Evolutionary conservation across 2,329 filamentous ascomycete species (phyloP).

Genomic region (Nemania diffusa): DNA sequence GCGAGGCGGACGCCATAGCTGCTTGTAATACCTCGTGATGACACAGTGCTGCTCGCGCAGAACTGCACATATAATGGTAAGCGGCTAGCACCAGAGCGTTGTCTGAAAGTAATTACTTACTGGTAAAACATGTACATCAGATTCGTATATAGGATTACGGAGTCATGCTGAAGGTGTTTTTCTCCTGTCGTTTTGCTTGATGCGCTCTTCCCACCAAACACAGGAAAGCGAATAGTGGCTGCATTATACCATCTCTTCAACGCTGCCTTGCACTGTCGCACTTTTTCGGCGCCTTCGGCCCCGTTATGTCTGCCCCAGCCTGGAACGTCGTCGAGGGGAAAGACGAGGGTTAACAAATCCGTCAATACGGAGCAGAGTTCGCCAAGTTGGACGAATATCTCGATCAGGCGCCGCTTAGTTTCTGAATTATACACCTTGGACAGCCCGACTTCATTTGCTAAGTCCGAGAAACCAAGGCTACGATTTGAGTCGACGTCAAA

Average conservation of each 20-base stretch:
- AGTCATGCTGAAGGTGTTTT: conserved; percentile 53
- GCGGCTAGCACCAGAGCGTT: neutral
- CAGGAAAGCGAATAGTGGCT: conserved; percentile 53
- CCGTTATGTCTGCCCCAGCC: conserved; percentile 53
- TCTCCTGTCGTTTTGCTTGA: conserved; percentile 43
- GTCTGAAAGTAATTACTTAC: conserved; percentile 48
- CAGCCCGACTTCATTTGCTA: conserved; percentile 57
- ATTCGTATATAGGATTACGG: conserved; percentile 58
- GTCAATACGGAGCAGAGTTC: conserved; percentile 59
- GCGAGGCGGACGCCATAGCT: conserved; percentile 54
- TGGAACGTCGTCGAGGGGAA: conserved; percentile 55
- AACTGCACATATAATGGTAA: conserved; percentile 47
- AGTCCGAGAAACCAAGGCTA: conserved; percentile 55
- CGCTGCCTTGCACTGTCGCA: conserved; percentile 52
- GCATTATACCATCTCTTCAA: conserved; percentile 55
- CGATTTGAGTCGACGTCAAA: conserved; percentile 56
- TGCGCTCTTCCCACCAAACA: conserved; percentile 50
- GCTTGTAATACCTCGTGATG: conserved; percentile 60
- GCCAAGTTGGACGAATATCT: conserved; percentile 58
- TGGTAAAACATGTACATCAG: conserved; percentile 64
- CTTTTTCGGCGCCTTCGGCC: conserved; percentile 47
- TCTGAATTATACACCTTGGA: conserved; percentile 59
- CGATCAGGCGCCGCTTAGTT: conserved; percentile 57
- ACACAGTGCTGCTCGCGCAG: conserved; percentile 56
- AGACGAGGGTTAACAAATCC: conserved; percentile 58